A percentile compares a stretch with the other conserved stretches of the same genome.
phyloP scores from a whole-genome alignment of 2,329 filamentous ascomycete genomes.

The Arthrobotrys conoides region DNA sequence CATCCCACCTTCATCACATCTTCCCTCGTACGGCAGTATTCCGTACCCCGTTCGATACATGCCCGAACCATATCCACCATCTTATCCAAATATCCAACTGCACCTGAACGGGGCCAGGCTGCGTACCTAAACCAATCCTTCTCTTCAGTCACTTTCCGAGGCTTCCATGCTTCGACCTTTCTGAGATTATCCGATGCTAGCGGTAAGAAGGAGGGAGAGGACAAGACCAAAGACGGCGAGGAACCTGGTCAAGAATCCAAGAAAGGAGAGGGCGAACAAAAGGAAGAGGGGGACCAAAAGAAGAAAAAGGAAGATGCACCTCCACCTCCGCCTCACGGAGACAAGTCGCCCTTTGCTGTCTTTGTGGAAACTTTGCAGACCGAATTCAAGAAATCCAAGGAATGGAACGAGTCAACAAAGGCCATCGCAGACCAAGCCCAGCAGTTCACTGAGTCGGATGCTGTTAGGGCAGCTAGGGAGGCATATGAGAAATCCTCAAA shows the following conservation, averaged over 20 bases:
- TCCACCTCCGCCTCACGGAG: slow-evolving; percentile 94
- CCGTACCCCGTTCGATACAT: slow-evolving; percentile 56
- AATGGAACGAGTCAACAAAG: slow-evolving; percentile 99
- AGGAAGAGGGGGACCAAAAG: slow-evolving; percentile 68
- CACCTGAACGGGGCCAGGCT: slow-evolving; percentile 6
- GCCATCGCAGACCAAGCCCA: slow-evolving; percentile 89
- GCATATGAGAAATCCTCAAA: slow-evolving; percentile 86
- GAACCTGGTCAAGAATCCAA: slow-evolving; percentile 69
- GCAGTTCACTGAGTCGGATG: slow-evolving; percentile 93
- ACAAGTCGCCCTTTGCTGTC: slow-evolving; percentile 98
- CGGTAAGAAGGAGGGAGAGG: slow-evolving; percentile 54
- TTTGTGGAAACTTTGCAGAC: slow-evolving; percentile 95
- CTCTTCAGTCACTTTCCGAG: slow-evolving; percentile 52
- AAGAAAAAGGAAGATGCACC: slow-evolving; percentile 75
- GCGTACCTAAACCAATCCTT: slow-evolving; percentile 53
- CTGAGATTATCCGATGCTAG: slow-evolving; percentile 58
- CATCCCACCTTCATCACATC: slow-evolving; percentile 36
- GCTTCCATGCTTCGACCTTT: slow-evolving; percentile 58
- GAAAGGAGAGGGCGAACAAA: slow-evolving; percentile 68
- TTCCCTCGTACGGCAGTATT: slow-evolving; percentile 34
- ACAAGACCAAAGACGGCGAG: slow-evolving; percentile 60
- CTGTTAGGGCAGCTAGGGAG: slow-evolving; percentile 84
- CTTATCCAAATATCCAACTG: slow-evolving; percentile 37
- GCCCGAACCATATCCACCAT: slow-evolving; percentile 54
- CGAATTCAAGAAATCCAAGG: slow-evolving; percentile 96